Evolutionary conservation across 2,329 filamentous ascomycete species (phyloP).

Genomic region (Pseudofabraea citricarpa): DNA sequence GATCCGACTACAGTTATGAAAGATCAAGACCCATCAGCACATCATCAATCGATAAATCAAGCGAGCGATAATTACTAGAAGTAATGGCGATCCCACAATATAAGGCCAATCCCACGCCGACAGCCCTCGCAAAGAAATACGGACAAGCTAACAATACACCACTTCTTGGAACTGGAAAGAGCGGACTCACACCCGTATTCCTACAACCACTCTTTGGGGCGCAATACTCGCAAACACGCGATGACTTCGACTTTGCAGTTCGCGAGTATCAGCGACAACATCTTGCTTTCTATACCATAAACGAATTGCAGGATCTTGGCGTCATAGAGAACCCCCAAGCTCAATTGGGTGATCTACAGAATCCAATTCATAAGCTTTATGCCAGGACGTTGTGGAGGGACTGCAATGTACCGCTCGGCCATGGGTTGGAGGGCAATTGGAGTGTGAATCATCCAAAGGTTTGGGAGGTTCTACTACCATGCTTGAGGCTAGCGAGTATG

Average conservation of each 20-base stretch:
- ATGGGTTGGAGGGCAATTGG: not conserved
- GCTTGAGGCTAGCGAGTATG: not conserved
- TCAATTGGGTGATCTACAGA: not conserved
- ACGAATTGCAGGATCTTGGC: not conserved
- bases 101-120: too few relatives aligned
- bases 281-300: not conserved
- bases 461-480: not conserved
- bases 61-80: too few relatives aligned
- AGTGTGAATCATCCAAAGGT: not conserved
- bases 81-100: too few relatives aligned
- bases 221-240: not conserved
- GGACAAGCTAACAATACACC: not conserved
- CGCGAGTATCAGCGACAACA: not conserved
- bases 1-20: too few relatives aligned
- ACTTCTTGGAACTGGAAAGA: not conserved
- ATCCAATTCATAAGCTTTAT: not conserved
- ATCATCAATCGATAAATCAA: too few relatives aligned
- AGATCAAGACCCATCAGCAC: too few relatives aligned
- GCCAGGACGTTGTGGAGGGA: not conserved
- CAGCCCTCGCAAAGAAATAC: not conserved
- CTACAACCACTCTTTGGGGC: not conserved
- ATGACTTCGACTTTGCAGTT: not conserved
- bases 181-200: not conserved
- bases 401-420: not conserved
- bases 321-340: not conserved